These are phyloP conservation scores for Rhodotorula babjevae DNA, from an alignment of 768 basidiomycete genomes.

Conservation along the genomic window DNA sequence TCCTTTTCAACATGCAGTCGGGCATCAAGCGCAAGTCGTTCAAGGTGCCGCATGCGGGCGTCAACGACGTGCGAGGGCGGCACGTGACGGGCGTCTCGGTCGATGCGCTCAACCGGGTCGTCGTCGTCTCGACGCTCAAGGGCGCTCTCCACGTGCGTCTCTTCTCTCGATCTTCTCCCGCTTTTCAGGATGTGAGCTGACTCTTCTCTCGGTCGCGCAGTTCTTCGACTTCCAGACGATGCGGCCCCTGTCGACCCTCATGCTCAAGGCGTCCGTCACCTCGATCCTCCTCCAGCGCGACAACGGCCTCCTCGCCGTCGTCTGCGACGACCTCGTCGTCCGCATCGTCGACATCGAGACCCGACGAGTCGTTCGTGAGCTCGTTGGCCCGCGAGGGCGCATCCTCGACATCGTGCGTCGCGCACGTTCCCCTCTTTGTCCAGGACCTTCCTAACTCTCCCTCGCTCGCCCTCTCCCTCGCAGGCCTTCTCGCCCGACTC, in stretches of 20 bases:
- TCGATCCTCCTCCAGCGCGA: slow-evolving; percentile 75
- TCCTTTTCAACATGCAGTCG: slow-evolving; percentile 97
- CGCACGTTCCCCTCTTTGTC: background rate
- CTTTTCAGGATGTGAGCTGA: background rate
- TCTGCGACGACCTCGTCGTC: slow-evolving; percentile 80
- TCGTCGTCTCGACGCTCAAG: slow-evolving; percentile 80
- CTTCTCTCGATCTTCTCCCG: background rate
- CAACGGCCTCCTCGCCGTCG: slow-evolving; percentile 71
- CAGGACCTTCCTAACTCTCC: background rate
- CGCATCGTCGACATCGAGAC: slow-evolving; percentile 91
- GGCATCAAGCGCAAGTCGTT: slow-evolving; percentile 78
- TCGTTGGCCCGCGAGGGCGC: slow-evolving; percentile 76
- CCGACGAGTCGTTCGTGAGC: slow-evolving; percentile 73
- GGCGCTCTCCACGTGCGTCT: slow-evolving; percentile 75
- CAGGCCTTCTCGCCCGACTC: slow-evolving; percentile 94
- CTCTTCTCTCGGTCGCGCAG: slow-evolving; percentile 49
- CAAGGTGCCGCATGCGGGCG: slow-evolving; percentile 40
- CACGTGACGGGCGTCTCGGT: slow-evolving; percentile 75
- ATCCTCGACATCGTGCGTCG: slow-evolving; percentile 75
- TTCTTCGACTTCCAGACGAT: slow-evolving; percentile 95
- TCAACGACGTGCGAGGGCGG: slow-evolving; percentile 52
- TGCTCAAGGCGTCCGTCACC: slow-evolving; percentile 63
- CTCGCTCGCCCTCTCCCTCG: background rate
- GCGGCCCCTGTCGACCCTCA: slow-evolving; percentile 62
- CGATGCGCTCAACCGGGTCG: slow-evolving; percentile 73